These are phyloP conservation scores for Candida sphagnicola DNA, from an alignment of 805 yeast species.

Conservation along the genomic window DNA sequence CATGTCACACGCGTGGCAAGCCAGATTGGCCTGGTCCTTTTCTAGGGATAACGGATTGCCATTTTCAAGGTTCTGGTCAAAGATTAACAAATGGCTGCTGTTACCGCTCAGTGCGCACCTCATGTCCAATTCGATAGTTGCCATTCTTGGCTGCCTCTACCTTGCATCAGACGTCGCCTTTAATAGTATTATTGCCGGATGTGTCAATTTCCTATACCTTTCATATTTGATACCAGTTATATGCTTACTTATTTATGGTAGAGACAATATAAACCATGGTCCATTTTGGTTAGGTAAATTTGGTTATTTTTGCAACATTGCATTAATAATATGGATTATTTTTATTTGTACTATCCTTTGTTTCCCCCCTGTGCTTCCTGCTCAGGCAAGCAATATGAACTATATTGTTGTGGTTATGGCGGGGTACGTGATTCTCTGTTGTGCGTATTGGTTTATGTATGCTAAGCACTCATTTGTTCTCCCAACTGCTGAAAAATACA, in stretches of 20 bases:
- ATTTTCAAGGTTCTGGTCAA: conserved; percentile 48
- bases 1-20: conserved; percentile 65
- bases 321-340: conserved; percentile 52
- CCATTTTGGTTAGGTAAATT: conserved; percentile 63
- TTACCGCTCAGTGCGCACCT: conserved; percentile 61
- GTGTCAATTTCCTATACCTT: conserved; percentile 54
- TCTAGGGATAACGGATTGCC: conserved; percentile 64
- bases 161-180: conserved; percentile 67
- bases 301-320: conserved; percentile 49
- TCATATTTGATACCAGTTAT: conserved; percentile 56
- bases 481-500: no score
- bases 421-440: no score
- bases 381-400: no score
- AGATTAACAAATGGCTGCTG: conserved; percentile 42
- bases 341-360: conserved; percentile 61
- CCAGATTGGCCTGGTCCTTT: conserved; percentile 65
- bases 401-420: no score
- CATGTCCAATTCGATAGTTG: conserved; percentile 49
- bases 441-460: no score
- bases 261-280: conserved; percentile 53
- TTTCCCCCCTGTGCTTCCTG: no score
- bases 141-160: conserved; percentile 56
- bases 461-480: no score
- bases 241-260: conserved; percentile 42
- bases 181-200: conserved; percentile 59